Percentiles rank a stretch among this genome's conserved stretches.
Conservation (phyloP, 2,329 filamentous ascomycete genomes). For the Fusarium sp. region DNA sequence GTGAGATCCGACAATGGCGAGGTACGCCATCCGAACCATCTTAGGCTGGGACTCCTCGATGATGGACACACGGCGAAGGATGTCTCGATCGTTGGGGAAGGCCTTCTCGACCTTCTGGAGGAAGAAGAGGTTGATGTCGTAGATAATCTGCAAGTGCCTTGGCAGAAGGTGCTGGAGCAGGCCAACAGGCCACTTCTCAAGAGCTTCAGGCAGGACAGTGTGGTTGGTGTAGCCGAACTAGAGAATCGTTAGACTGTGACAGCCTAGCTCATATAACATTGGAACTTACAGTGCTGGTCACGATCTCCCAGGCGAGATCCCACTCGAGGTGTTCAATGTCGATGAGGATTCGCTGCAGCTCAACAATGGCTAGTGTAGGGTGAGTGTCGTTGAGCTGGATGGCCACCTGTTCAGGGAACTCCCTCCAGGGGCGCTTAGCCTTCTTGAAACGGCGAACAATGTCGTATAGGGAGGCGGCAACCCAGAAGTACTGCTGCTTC, state of each 20-base stretch:
- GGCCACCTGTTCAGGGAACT: slow-evolving; percentile 94
- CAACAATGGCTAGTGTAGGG: slow-evolving; percentile 94
- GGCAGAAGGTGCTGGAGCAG: slow-evolving; percentile 93
- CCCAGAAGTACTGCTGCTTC: slow-evolving; percentile 99
- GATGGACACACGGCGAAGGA: slow-evolving; percentile 90
- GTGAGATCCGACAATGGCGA: slow-evolving; percentile 96
- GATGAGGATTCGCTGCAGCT: slow-evolving; percentile 91
- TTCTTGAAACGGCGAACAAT: slow-evolving; percentile 99
- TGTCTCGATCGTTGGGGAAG: slow-evolving; percentile 89
- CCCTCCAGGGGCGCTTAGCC: slow-evolving; percentile 87
- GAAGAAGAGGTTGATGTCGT: slow-evolving; percentile 97
- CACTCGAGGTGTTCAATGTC: slow-evolving; percentile 93
- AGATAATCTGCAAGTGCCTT: slow-evolving; percentile 95
- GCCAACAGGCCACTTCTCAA: slow-evolving; percentile 98
- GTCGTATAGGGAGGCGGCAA: slow-evolving; percentile 93
- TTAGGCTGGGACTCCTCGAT: slow-evolving; percentile 97
- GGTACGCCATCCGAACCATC: slow-evolving; percentile 97
- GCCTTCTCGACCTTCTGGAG: slow-evolving; percentile 89
- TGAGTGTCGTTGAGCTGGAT: slow-evolving; percentile 99
- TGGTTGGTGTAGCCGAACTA: slow-evolving; percentile 98
- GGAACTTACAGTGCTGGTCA: slow-evolving; percentile 71
- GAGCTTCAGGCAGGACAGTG: slow-evolving; percentile 93
- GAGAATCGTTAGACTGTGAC: slow-evolving; percentile 28
- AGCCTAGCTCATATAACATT: not conserved
- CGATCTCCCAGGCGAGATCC: slow-evolving; percentile 91